Evolutionary conservation across 768 basidiomycete genomes (phyloP).

Genomic region (Postia placenta): DNA sequence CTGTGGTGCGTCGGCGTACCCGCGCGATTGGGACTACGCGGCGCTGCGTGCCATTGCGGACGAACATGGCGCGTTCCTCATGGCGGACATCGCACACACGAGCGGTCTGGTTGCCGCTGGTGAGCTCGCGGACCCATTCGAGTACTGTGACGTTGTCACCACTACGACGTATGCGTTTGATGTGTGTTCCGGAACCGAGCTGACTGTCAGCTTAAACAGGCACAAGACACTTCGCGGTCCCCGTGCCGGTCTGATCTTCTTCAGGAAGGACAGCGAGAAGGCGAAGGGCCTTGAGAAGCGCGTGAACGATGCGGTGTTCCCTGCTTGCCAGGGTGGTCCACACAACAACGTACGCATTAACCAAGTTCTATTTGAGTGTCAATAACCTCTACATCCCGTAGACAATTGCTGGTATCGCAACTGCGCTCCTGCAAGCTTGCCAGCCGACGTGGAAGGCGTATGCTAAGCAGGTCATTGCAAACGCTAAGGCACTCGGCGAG

Average conservation of each 20-base stretch:
- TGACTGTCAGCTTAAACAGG: conserved; percentile 29
- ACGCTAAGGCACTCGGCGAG: conserved; percentile 72
- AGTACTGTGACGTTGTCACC: conserved; percentile 95
- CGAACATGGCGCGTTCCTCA: conserved; percentile 85
- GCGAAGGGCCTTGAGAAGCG: conserved; percentile 89
- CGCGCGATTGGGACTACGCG: conserved; percentile 96
- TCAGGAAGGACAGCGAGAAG: conserved; percentile 84
- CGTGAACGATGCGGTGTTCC: conserved; percentile 98
- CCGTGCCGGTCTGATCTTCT: conserved; percentile 97
- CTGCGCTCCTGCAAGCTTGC: conserved; percentile 84
- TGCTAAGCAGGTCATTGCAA: conserved; percentile 90
- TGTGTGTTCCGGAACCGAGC: neutral
- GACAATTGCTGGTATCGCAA: conserved; percentile 95
- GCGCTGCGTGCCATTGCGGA: conserved; percentile 75
- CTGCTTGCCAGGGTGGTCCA: conserved; percentile 98
- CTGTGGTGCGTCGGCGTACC: conserved; percentile 98
- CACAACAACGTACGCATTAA: conserved; percentile 81
- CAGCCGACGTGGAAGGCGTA: conserved; percentile 88
- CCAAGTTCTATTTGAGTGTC: neutral
- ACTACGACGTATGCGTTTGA: conserved; percentile 73
- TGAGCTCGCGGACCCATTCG: conserved; percentile 87
- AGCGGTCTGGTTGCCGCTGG: conserved; percentile 91
- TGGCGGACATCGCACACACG: conserved; percentile 98
- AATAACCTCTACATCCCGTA: conserved; percentile 21
- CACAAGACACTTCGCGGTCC: conserved; percentile 99